phyloP scores from a whole-genome alignment of 2,329 filamentous ascomycete genomes.

The Simplicillium sp. region DNA sequence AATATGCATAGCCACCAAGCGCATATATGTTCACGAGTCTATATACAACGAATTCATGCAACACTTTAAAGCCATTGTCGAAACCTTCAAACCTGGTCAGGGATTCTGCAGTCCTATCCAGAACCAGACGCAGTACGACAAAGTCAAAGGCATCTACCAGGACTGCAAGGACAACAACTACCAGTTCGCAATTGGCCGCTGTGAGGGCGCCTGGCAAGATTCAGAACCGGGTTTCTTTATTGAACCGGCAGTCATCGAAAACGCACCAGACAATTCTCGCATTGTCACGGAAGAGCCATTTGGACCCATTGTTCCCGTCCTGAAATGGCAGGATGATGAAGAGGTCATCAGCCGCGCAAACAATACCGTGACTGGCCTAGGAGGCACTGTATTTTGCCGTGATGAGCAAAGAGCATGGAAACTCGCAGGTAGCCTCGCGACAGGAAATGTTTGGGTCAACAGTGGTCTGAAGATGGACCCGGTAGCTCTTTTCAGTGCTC shows the following conservation, averaged over 20 bases:
- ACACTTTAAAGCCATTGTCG: slow-evolving; percentile 16
- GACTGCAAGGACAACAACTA: slow-evolving; percentile 8
- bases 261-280: slow-evolving; percentile 44
- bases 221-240: slow-evolving; percentile 42
- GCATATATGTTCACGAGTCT: slow-evolving; percentile 50
- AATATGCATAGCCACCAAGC: slow-evolving; percentile 34
- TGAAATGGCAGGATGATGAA: slow-evolving; percentile 51
- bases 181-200: not conserved
- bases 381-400: slow-evolving; percentile 45
- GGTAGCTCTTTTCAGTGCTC: slow-evolving; percentile 28
- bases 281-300: slow-evolving; percentile 46
- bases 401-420: slow-evolving; percentile 39
- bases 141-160: slow-evolving; percentile 29
- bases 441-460: slow-evolving; percentile 53
- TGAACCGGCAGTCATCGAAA: slow-evolving; percentile 48
- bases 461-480: slow-evolving; percentile 36
- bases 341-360: slow-evolving; percentile 51
- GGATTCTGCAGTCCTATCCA: slow-evolving; percentile 51
- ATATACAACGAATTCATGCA: slow-evolving; percentile 47
- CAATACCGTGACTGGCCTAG: slow-evolving; percentile 41
- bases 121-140: slow-evolving; percentile 56
- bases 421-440: slow-evolving; percentile 43
- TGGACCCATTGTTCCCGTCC: slow-evolving; percentile 53
- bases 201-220: slow-evolving; percentile 6
- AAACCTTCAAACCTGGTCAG: slow-evolving; percentile 33